Percentiles rank a stretch among this genome's conserved stretches.
phyloP scores from a whole-genome alignment of 2,329 filamentous ascomycete genomes.

The Periconia macrospinosa region DNA sequence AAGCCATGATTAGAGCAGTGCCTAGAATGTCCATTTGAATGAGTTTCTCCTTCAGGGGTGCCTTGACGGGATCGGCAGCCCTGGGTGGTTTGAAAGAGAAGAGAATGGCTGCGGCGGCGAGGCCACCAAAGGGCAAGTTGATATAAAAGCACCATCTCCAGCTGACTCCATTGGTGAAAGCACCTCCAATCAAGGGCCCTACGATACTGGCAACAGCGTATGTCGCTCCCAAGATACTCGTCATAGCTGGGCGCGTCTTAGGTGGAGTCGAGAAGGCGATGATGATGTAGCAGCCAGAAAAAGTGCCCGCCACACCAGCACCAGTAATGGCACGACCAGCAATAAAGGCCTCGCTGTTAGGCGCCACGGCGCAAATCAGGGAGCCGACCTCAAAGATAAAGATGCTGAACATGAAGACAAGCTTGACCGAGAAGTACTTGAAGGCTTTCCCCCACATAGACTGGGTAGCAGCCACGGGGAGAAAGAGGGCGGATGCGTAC shows the following conservation, averaged over 20 bases:
- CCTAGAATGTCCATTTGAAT: conserved; percentile 52
- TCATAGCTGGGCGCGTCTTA: conserved; percentile 40
- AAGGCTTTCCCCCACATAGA: conserved; percentile 48
- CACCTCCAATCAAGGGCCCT: conserved; percentile 45
- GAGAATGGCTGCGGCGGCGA: conserved; percentile 42
- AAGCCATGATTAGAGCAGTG: conserved; percentile 42
- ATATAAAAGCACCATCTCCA: conserved; percentile 51
- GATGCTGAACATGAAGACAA: conserved; percentile 33
- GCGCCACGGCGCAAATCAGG: conserved; percentile 51
- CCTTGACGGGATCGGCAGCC: conserved; percentile 20
- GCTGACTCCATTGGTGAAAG: conserved; percentile 39
- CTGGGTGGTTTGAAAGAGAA: conserved; percentile 43
- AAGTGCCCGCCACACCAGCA: conserved; percentile 39
- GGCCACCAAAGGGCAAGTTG: conserved; percentile 51
- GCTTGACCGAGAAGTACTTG: conserved; percentile 46
- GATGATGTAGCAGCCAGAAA: conserved; percentile 37
- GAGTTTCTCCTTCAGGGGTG: conserved; percentile 39
- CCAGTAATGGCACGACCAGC: conserved; percentile 45
- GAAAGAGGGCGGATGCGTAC: conserved; percentile 42
- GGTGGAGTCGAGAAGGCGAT: conserved; percentile 46
- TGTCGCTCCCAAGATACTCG: conserved; percentile 30
- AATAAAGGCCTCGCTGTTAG: conserved; percentile 36
- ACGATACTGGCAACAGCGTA: conserved; percentile 31
- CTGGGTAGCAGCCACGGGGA: conserved; percentile 49
- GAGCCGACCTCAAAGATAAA: conserved; percentile 59